Percentiles rank a stretch among this genome's conserved stretches.
Evolutionary conservation across 2,329 filamentous ascomycete genomes (phyloP).

Genomic region (Colletotrichum nymphaeae): DNA sequence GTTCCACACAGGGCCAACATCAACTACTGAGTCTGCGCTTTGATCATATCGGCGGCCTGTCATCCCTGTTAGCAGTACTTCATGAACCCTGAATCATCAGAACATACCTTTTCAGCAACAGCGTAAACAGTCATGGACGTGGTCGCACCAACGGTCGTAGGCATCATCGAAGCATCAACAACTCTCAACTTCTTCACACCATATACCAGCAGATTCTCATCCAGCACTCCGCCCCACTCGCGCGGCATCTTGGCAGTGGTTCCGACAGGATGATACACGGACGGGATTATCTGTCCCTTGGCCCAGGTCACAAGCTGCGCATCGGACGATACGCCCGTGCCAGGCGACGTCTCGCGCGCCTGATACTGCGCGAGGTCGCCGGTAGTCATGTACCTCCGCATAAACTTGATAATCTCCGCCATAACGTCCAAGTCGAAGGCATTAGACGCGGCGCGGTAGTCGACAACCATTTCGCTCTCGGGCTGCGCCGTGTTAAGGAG

Average conservation of each 20-base stretch:
- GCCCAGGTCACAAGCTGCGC: slow-evolving; percentile 40
- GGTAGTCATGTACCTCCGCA: slow-evolving; percentile 40
- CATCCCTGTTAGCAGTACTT: not conserved
- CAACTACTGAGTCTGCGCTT: slow-evolving; percentile 23
- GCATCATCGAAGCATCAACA: slow-evolving; percentile 39
- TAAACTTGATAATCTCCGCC: slow-evolving; percentile 41
- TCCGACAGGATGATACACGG: slow-evolving; percentile 42
- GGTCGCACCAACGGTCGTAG: slow-evolving; percentile 36
- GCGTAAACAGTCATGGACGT: slow-evolving; percentile 38
- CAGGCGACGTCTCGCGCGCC: slow-evolving; percentile 38
- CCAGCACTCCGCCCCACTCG: slow-evolving; percentile 43
- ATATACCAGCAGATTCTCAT: slow-evolving; percentile 43
- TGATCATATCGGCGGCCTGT: slow-evolving; percentile 36
- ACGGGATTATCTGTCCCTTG: slow-evolving; percentile 39
- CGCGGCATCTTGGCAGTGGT: slow-evolving; percentile 44
- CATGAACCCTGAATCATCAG: fast-evolving
- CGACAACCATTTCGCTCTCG: slow-evolving; percentile 39
- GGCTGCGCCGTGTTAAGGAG: slow-evolving; percentile 39
- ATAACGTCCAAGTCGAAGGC: slow-evolving; percentile 41
- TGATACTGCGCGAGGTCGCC: slow-evolving; percentile 38
- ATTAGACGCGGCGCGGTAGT: slow-evolving; percentile 42
- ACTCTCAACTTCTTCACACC: slow-evolving; percentile 40
- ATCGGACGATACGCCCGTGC: slow-evolving; percentile 36
- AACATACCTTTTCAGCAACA: slow-evolving; percentile 38
- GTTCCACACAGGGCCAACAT: not conserved